These are phyloP conservation scores for Carex parvula DNA, from an alignment of 176 grass and related monocot species.

Conservation along the genomic window DNA sequence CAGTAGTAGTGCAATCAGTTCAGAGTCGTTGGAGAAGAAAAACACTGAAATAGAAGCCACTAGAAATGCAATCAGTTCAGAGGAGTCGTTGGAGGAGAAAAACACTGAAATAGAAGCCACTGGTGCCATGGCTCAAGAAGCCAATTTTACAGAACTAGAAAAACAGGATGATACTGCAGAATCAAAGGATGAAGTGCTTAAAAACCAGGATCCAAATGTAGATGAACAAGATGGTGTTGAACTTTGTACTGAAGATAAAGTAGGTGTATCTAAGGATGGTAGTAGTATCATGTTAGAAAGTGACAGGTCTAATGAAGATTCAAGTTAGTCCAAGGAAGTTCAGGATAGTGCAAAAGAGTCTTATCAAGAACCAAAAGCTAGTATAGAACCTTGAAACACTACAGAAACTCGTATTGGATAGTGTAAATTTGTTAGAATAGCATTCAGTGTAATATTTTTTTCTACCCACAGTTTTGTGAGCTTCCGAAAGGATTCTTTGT, in stretches of 20 bases:
- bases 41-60: slow-evolving; percentile 23
- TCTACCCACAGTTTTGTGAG: slow-evolving; percentile 10
- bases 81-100: not conserved
- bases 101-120: not conserved
- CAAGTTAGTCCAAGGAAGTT: not conserved
- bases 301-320: not conserved
- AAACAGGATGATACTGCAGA: not conserved
- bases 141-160: not conserved
- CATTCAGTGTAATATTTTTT: slow-evolving; percentile 4
- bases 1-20: slow-evolving; percentile 21
- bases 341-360: not conserved
- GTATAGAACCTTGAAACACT: slow-evolving; percentile 9
- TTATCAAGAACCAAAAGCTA: slow-evolving; percentile 1
- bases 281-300: not conserved
- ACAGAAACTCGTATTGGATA: not conserved
- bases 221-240: slow-evolving; percentile 28
- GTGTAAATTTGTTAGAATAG: slow-evolving; percentile 9
- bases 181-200: slow-evolving; percentile 15
- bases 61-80: slow-evolving; percentile 29
- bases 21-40: slow-evolving; percentile 8
- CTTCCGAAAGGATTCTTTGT: not conserved
- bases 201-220: slow-evolving; percentile 18
- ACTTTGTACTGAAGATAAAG: slow-evolving; percentile 29
- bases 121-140: slow-evolving; percentile 7
- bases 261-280: slow-evolving; percentile 13